Evolutionary conservation across 2,329 filamentous ascomycete genomes (phyloP), one percentile per base, ranked within the genome.

Genomic region (Xylariaceae sp.): DNA sequence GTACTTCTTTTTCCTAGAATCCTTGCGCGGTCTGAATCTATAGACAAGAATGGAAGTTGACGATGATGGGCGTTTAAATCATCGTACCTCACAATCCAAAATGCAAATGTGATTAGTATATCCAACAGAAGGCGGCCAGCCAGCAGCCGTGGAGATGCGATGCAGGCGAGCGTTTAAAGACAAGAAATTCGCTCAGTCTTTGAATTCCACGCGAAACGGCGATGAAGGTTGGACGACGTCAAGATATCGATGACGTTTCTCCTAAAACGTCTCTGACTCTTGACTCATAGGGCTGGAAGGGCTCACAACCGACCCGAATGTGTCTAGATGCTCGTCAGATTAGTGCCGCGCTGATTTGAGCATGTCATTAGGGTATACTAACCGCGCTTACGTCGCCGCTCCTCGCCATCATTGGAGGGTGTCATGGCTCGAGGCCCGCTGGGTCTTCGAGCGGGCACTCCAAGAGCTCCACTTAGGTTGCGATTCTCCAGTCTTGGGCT

Each of bases 371-470:
- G 9, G 22, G 12, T 6, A 37, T 18, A 53, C 70, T 56, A 65
- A 81, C 78, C 73, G 72, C 78, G 70, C 66, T 81, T 82, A 32
- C 73, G 67, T 51, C 75, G 65, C 49, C 72, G 66, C 46, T 75
- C 73, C 19, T 69, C 65, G 16, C 64, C 65, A 43, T 72, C 72
- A 32, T 73, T 69, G 12, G 59, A 78, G 0, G 78, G 77, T 4
- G 77, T 81, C 78, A 81, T 81, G 15, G 77, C 76, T 48, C 78
- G 63, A 12, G 78, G 78, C 17, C 78, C 78, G 39, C 74, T 80
- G 18, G 78, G 78, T 43, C 76, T 62, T 37, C 78, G 67, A 8
- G 67, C 60, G n/a, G 74, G 74, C 3, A 72, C 66, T 6, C 72
- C 73, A 4, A 76, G 65, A 6, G 73, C 75, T 13, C 67, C 69